A percentile compares a stretch with the other conserved stretches of the same genome.
Evolutionary conservation across 2,329 filamentous ascomycete genomes (phyloP).

Genomic region (Penicillium sp.): DNA sequence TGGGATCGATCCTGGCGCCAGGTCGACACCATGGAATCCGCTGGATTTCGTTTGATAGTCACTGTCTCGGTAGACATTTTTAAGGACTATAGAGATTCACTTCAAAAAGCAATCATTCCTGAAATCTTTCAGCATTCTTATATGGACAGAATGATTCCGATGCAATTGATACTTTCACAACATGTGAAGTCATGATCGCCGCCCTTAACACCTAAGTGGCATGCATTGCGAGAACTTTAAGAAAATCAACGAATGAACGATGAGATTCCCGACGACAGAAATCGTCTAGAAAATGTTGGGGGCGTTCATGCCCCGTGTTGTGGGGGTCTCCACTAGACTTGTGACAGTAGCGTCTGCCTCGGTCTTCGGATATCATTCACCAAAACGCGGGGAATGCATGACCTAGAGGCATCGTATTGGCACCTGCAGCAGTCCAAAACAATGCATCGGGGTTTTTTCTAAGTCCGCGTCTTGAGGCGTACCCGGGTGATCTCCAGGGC

Average conservation of each 20-base stretch:
- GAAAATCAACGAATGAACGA: neutral
- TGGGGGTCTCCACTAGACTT: neutral
- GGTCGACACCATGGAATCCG: slow-evolving; percentile 14
- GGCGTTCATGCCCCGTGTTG: neutral
- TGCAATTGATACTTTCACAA: neutral
- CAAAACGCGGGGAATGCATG: neutral
- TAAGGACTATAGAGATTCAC: too few species aligned
- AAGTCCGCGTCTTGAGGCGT: neutral
- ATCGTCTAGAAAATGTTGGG: neutral
- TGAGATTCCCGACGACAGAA: neutral
- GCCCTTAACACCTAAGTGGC: neutral
- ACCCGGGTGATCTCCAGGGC: too few species aligned
- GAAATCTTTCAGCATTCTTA: neutral
- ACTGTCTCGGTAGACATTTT: slow-evolving; percentile 5
- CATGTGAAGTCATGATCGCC: slow-evolving; percentile 8
- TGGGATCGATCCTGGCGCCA: slow-evolving; percentile 15
- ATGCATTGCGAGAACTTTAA: neutral
- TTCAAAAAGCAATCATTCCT: too few species aligned
- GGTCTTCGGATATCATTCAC: neutral
- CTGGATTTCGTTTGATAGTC: slow-evolving; percentile 6
- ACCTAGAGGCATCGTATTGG: too few species aligned
- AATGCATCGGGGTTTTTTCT: neutral
- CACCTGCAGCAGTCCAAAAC: too few species aligned
- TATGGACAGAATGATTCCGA: neutral
- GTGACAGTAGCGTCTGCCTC: slow-evolving; percentile 2